These are phyloP conservation scores for Wickerhamomyces rabaulensis DNA, from an alignment of 805 yeast species.

Conservation along the genomic window DNA sequence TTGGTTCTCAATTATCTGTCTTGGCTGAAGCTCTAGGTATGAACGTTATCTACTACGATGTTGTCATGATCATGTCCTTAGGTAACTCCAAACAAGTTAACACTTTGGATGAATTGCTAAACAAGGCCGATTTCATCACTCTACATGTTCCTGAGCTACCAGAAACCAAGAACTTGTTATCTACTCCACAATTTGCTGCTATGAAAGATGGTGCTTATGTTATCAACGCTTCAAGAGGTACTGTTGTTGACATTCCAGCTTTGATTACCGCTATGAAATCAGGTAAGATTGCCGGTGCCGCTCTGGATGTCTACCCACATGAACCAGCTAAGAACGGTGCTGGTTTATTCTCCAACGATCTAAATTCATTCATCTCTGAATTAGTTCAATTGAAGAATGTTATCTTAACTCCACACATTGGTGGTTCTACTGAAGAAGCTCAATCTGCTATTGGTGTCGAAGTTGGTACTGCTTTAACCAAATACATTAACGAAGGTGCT, in stretches of 20 bases:
- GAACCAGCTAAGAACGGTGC: slow-evolving; percentile 98
- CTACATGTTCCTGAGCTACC: slow-evolving; percentile 93
- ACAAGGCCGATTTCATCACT: slow-evolving; percentile 80
- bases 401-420: slow-evolving; percentile 94
- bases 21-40: slow-evolving; percentile 97
- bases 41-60: slow-evolving; percentile 93
- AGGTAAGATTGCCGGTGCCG: slow-evolving; percentile 95
- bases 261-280: slow-evolving; percentile 85
- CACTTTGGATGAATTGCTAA: slow-evolving; percentile 76
- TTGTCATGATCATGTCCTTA: slow-evolving; percentile 86
- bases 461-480: slow-evolving; percentile 79
- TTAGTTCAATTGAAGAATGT: slow-evolving; percentile 78
- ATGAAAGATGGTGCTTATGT: slow-evolving; percentile 96
- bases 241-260: slow-evolving; percentile 95
- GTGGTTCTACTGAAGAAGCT: slow-evolving; percentile 99
- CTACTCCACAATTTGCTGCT: slow-evolving; percentile 86
- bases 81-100: slow-evolving; percentile 95
- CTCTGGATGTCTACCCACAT: slow-evolving; percentile 91
- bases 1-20: slow-evolving; percentile 95
- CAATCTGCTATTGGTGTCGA: slow-evolving; percentile 97
- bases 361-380: slow-evolving; percentile 83
- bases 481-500: slow-evolving; percentile 93
- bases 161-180: slow-evolving; percentile 86
- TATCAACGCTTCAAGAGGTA: slow-evolving; percentile 95
- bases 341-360: slow-evolving; percentile 60